These are phyloP conservation scores for Carallia pectinifolia DNA, from an alignment of 345 rosid species.

Conservation along the genomic window DNA sequence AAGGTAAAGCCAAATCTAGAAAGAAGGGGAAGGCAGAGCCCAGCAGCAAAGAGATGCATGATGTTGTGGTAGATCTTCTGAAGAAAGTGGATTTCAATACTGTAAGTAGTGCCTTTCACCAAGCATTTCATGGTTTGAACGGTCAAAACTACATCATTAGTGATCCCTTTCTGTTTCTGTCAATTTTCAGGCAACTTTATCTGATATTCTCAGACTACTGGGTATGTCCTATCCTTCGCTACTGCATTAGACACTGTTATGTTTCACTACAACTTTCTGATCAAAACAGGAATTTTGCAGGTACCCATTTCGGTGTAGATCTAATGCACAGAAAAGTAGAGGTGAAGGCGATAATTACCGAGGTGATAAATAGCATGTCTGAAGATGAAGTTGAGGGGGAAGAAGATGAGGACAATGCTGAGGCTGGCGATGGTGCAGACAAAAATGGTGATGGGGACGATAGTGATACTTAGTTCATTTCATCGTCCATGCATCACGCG, in stretches of 20 bases:
- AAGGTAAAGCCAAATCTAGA: constrained; percentile 58
- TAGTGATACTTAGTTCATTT: constrained; percentile 36
- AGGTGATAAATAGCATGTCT: constrained; percentile 83
- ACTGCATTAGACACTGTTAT: not conserved
- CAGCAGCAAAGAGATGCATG: constrained; percentile 83
- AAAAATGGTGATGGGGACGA: constrained; percentile 44
- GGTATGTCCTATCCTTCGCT: constrained; percentile 42
- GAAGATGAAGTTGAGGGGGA: constrained; percentile 77
- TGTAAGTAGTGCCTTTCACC: constrained; percentile 42
- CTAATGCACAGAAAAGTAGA: constrained; percentile 82
- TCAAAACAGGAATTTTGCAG: constrained; percentile 33
- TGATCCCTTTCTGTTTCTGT: not conserved
- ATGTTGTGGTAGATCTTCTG: constrained; percentile 72
- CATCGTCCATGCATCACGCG: constrained; percentile 10
- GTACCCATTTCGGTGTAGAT: constrained; percentile 66
- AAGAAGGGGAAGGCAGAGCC: constrained; percentile 74
- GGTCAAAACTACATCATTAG: not conserved
- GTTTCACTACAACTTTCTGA: constrained; percentile 2
- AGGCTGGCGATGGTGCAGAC: constrained; percentile 43
- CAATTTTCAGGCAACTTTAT: constrained; percentile 74
- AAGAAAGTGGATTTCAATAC: constrained; percentile 97
- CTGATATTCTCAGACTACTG: constrained; percentile 79
- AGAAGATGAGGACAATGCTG: constrained; percentile 51
- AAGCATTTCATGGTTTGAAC: constrained; percentile 2
- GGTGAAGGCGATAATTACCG: constrained; percentile 86